Percentiles rank a stretch among this genome's conserved stretches.
These are phyloP conservation scores for Paradendryphiella salina DNA, from an alignment of 2,329 filamentous ascomycete species.

Conservation along the genomic window DNA sequence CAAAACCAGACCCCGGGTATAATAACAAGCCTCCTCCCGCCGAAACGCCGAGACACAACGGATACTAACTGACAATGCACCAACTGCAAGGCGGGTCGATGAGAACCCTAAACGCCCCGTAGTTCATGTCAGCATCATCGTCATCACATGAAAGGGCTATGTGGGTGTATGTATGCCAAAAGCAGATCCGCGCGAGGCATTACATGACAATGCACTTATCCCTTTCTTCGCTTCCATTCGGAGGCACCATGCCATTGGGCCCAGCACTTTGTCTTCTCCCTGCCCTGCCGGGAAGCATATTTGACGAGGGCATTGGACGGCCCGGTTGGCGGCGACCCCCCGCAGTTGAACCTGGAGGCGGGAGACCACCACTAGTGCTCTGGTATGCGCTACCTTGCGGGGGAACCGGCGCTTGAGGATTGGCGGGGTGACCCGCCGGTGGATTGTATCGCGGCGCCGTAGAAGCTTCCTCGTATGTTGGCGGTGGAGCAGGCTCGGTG, in stretches of 20 bases:
- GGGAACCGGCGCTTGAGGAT: conserved; percentile 40
- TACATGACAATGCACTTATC: conserved; percentile 45
- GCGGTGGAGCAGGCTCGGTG: conserved; percentile 60
- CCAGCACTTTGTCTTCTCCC: conserved; percentile 35
- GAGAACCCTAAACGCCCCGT: too few relatives aligned
- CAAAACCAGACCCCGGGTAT: too few relatives aligned
- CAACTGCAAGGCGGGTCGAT: not conserved
- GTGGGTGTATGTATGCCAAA: not conserved
- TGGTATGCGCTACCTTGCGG: conserved; percentile 35
- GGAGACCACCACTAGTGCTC: conserved; percentile 15
- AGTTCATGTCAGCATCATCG: not conserved
- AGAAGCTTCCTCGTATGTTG: conserved; percentile 67
- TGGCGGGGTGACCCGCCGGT: conserved; percentile 52
- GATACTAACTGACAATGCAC: not conserved
- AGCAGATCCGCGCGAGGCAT: not conserved
- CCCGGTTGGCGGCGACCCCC: not conserved
- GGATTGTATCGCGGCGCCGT: conserved; percentile 60
- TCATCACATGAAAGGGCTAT: not conserved
- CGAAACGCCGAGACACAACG: not conserved
- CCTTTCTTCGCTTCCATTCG: conserved; percentile 27
- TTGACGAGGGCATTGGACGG: not conserved
- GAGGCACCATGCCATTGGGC: conserved; percentile 7
- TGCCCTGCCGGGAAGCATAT: conserved; percentile 14
- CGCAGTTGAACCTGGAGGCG: conserved; percentile 10
- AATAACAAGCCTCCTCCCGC: too few relatives aligned